phyloP scores from a whole-genome alignment of 257 asterid species.

The Fraxinus cuspidata region DNA sequence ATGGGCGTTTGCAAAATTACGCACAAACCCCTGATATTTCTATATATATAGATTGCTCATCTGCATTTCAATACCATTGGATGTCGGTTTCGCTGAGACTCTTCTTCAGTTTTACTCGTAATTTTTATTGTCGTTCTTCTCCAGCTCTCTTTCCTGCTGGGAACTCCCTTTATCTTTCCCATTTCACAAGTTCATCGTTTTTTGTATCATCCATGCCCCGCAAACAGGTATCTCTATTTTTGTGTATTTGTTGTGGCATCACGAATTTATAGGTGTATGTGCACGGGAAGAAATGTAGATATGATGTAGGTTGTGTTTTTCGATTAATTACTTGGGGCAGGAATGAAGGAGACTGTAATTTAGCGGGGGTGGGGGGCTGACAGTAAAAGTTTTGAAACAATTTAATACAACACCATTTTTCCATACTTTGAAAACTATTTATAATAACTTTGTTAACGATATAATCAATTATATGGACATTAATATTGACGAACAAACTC shows the following conservation, averaged over 20 bases:
- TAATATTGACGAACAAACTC: background rate
- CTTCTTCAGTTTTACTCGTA: constrained; percentile 27
- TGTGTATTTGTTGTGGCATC: background rate
- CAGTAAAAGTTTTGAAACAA: background rate
- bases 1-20: constrained; percentile 16
- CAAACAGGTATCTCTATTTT: constrained; percentile 47
- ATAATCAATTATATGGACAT: no score
- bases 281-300: background rate
- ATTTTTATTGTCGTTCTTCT: constrained; percentile 24
- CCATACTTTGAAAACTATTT: no score
- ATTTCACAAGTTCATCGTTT: constrained; percentile 28
- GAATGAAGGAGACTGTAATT: background rate
- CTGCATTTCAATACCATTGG: constrained; percentile 25
- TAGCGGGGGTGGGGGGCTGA: background rate
- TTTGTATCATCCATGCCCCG: constrained; percentile 48
- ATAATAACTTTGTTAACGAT: no score
- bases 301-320: background rate
- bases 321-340: background rate
- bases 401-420: no score
- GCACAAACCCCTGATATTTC: constrained; percentile 2
- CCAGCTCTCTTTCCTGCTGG: constrained; percentile 24
- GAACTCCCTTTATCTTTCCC: constrained; percentile 27
- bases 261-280: background rate
- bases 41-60: constrained; percentile 20
- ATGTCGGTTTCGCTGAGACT: constrained; percentile 55